A percentile compares a stretch with the other conserved stretches of the same genome.
Conservation (phyloP, 805 yeast species). For the Wickerhamomyces ciferrii region DNA sequence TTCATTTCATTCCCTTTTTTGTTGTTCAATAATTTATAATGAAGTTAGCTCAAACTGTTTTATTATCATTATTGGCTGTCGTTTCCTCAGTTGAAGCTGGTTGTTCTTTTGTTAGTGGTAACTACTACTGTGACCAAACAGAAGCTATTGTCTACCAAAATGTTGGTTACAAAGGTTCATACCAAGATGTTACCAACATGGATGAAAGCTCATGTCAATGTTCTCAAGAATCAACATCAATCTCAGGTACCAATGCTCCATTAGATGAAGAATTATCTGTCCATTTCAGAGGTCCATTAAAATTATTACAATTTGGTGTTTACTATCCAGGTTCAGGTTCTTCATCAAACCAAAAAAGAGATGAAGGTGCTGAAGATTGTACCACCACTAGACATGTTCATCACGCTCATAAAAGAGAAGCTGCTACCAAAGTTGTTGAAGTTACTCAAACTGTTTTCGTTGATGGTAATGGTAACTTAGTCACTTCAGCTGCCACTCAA, state of each 20-base stretch:
- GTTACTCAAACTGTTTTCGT: constrained; percentile 79
- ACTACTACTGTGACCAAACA: constrained; percentile 77
- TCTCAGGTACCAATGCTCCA: constrained; percentile 74
- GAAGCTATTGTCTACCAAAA: constrained; percentile 60
- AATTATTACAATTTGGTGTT: constrained; percentile 81
- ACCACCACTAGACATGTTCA: constrained; percentile 32
- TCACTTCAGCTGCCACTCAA: constrained; percentile 23
- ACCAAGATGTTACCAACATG: constrained; percentile 77
- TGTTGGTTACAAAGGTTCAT: constrained; percentile 84
- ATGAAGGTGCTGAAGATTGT: constrained; percentile 29
- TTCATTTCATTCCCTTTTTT: not conserved
- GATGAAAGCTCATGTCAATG: constrained; percentile 66
- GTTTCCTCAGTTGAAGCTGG: constrained; percentile 27
- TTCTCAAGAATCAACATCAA: constrained; percentile 47
- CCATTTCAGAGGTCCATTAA: constrained; percentile 87
- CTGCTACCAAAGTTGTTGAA: constrained; percentile 57
- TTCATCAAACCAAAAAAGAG: constrained; percentile 37
- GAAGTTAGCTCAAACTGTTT: constrained; percentile 17
- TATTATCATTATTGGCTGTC: constrained; percentile 19
- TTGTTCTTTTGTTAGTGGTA: constrained; percentile 56
- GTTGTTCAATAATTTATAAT: constrained; percentile 4
- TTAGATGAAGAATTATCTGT: constrained; percentile 82
- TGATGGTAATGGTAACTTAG: constrained; percentile 45
- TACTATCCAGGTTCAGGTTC: constrained; percentile 62
- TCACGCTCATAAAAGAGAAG: constrained; percentile 51